Percentiles rank a stretch among this genome's conserved stretches.
Evolutionary conservation across 164 flowering plant genomes (phyloP).

Genomic region (Vitis vinifera): DNA sequence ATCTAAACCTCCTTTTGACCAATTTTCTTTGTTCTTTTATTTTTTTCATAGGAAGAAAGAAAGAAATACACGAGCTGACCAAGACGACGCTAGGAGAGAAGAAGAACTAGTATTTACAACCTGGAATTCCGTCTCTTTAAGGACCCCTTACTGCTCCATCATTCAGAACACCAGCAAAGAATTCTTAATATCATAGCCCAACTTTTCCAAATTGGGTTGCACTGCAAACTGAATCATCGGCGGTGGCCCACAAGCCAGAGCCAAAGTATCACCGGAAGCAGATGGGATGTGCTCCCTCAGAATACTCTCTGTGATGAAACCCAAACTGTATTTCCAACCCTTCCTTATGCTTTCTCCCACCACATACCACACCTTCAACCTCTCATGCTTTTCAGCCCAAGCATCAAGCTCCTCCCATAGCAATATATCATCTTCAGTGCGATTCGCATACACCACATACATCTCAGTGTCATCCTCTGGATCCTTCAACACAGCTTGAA

Average conservation of each 20-base stretch:
- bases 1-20: background rate
- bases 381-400: conserved; percentile 57
- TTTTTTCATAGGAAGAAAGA: too few species aligned
- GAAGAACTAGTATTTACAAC: too few species aligned
- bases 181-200: conserved; percentile 73
- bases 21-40: background rate
- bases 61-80: too few species aligned
- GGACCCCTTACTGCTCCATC: too few species aligned
- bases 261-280: conserved; percentile 49
- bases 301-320: conserved; percentile 61
- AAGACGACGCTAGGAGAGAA: too few species aligned
- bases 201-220: conserved; percentile 86
- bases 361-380: conserved; percentile 90
- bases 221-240: conserved; percentile 91
- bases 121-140: too few species aligned
- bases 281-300: conserved; percentile 72
- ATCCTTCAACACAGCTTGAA: conserved; percentile 79
- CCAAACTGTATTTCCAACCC: conserved; percentile 82
- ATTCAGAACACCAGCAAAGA: conserved; percentile 60
- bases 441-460: conserved; percentile 83
- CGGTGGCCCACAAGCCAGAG: conserved; percentile 89
- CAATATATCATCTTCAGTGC: conserved; percentile 86
- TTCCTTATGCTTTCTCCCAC: conserved; percentile 40
- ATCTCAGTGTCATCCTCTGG: conserved; percentile 89
- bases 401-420: conserved; percentile 73